A percentile compares a stretch with the other conserved stretches of the same genome.
phyloP scores from a whole-genome alignment of 345 rosid species.

The Populus davidiana region DNA sequence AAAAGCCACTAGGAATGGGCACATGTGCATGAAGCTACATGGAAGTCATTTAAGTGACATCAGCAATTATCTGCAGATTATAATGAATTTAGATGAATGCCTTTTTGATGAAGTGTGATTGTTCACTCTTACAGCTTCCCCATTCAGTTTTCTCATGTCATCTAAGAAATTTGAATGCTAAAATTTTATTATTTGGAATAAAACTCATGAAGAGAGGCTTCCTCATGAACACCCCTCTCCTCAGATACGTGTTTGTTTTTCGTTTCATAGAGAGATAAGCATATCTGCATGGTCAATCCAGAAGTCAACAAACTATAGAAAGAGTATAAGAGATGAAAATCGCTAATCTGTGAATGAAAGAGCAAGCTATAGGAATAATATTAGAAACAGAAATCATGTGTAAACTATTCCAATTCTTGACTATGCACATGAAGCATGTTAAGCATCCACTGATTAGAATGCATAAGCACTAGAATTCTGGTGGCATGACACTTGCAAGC shows the following conservation, averaged over 20 bases:
- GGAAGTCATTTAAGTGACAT: background rate
- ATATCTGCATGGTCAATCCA: conserved; percentile 50
- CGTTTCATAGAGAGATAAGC: conserved; percentile 84
- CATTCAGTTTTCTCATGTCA: background rate
- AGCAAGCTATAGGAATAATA: background rate
- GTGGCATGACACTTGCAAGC: background rate
- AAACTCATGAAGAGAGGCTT: conserved; percentile 75
- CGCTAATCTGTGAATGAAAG: background rate
- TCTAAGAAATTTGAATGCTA: background rate
- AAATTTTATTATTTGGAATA: conserved; percentile 78
- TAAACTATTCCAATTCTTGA: background rate
- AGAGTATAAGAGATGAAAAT: background rate
- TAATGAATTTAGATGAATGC: too few species aligned
- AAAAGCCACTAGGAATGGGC: background rate
- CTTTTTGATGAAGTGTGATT: background rate
- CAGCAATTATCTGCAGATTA: background rate
- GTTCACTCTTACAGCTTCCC: background rate
- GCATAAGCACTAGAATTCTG: background rate
- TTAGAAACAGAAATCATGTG: background rate
- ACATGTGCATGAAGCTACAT: too few species aligned
- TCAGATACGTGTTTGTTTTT: conserved; percentile 69
- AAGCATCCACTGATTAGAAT: background rate
- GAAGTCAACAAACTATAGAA: conserved; percentile 1
- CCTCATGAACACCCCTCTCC: too few species aligned
- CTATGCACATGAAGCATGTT: background rate